A percentile compares a stretch with the other conserved stretches of the same genome.
These are phyloP conservation scores for Linnemannia zychae DNA, from an alignment of 192 early-diverging fungal genomes.

Conservation along the genomic window DNA sequence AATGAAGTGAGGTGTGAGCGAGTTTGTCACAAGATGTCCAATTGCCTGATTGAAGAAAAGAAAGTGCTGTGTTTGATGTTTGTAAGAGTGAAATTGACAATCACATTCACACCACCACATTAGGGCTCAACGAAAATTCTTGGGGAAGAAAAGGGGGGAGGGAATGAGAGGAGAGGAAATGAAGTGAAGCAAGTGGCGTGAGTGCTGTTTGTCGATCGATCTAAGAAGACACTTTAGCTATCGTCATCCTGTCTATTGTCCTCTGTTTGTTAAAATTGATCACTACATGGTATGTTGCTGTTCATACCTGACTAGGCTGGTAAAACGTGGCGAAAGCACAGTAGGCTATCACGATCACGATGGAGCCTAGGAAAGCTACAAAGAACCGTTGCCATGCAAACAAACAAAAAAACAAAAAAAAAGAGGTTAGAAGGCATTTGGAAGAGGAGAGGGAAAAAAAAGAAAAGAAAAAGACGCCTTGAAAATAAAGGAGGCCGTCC, in stretches of 20 bases:
- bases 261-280: neutral
- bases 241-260: neutral
- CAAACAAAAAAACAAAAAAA: neutral
- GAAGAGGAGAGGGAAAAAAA: neutral
- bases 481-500: neutral
- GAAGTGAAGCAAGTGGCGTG: neutral
- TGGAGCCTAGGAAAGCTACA: conserved; percentile 39
- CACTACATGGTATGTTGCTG: neutral
- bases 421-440: too few relatives aligned
- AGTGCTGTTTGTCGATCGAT: neutral
- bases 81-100: neutral
- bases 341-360: conserved; percentile 58
- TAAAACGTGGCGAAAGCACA: conserved; percentile 66
- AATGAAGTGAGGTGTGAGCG: neutral
- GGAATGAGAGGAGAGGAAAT: neutral
- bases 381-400: neutral
- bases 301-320: conserved; percentile 62
- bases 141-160: neutral
- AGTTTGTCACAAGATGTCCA: neutral
- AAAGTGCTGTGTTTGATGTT: neutral
- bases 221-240: neutral
- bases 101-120: neutral
- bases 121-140: neutral
- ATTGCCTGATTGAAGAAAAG: neutral
- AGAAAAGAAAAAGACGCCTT: too few relatives aligned